Evolutionary conservation across 2,329 filamentous ascomycete species (phyloP).

Genomic region (Cytospora paraplurivora): DNA sequence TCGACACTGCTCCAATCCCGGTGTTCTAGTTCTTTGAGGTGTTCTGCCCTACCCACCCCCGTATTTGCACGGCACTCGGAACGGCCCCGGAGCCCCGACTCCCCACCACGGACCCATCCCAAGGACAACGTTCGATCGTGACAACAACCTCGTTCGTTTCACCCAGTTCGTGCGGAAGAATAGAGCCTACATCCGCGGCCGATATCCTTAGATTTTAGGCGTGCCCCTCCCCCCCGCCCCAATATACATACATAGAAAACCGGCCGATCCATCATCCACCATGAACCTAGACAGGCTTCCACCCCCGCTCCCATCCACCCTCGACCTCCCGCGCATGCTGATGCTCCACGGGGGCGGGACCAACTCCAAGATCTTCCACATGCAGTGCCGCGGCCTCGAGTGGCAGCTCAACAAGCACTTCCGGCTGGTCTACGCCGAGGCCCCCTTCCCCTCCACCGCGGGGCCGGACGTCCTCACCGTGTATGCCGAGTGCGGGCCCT

Average conservation of each 20-base stretch:
- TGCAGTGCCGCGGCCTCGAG: constrained; percentile 63
- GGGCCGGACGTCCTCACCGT: constrained; percentile 65
- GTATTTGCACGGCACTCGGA: background rate
- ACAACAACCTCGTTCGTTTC: background rate
- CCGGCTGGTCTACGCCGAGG: constrained; percentile 73
- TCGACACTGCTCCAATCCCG: background rate
- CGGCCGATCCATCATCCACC: background rate
- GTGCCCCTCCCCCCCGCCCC: no score
- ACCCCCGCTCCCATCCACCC: constrained; percentile 40
- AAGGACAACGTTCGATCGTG: background rate
- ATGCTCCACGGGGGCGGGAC: constrained; percentile 81
- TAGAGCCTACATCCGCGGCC: no score
- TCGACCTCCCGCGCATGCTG: constrained; percentile 65
- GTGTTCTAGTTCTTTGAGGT: background rate
- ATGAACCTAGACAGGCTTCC: constrained; percentile 43
- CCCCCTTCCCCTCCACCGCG: constrained; percentile 63
- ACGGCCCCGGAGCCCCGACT: background rate
- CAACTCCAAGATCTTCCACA: constrained; percentile 68
- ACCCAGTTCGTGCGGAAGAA: no score
- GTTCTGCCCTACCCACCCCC: no score
- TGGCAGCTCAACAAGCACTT: constrained; percentile 57
- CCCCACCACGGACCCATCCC: background rate
- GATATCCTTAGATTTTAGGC: no score
- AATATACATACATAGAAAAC: background rate
- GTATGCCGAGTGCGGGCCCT: constrained; percentile 68